These are phyloP conservation scores for Anacardium occidentale DNA, from an alignment of 345 rosid species.

Conservation along the genomic window DNA sequence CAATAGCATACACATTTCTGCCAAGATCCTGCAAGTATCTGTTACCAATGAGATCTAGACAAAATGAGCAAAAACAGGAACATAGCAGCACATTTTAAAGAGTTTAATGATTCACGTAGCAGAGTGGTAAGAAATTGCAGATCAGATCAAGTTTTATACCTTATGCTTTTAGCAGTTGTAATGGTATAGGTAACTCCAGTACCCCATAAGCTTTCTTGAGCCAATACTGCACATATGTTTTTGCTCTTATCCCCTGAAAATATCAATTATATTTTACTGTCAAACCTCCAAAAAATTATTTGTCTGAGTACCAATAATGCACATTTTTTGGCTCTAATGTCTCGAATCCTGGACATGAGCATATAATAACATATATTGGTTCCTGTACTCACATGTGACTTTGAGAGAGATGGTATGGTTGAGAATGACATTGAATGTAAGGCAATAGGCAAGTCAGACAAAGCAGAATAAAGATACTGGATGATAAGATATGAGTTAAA, in stretches of 20 bases:
- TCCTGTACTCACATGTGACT: background rate
- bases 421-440: background rate
- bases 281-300: slow-evolving; percentile 4
- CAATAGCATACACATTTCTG: background rate
- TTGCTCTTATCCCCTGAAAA: slow-evolving; percentile 40
- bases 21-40: background rate
- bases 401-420: background rate
- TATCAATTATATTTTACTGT: background rate
- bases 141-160: slow-evolving; percentile 27
- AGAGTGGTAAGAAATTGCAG: background rate
- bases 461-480: too few species aligned
- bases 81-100: background rate
- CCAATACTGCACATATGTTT: slow-evolving; percentile 35
- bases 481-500: too few species aligned
- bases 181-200: slow-evolving; percentile 41
- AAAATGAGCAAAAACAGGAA: background rate
- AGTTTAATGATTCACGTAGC: background rate
- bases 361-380: background rate
- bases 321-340: slow-evolving; percentile 2
- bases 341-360: background rate
- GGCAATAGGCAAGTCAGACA: too few species aligned
- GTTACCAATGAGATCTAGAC: background rate
- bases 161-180: slow-evolving; percentile 50
- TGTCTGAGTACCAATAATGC: background rate
- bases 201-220: slow-evolving; percentile 43